Conservation (phyloP, 2,329 filamentous ascomycete genomes). For the Hypoxylon sp. region DNA sequence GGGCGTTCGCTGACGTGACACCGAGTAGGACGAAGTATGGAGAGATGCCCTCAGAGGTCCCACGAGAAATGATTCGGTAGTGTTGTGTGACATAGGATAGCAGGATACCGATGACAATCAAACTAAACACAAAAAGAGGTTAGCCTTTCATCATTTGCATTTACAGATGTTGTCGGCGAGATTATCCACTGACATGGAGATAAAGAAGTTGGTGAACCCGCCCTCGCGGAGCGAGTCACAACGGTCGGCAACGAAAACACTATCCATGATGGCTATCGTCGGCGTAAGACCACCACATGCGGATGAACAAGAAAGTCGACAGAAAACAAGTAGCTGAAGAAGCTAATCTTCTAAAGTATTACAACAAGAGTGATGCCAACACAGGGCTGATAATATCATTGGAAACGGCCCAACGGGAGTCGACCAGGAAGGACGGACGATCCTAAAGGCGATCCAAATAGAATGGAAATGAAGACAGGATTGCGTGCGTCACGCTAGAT, state of each 20-base stretch:
- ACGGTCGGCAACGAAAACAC: constrained; percentile 54
- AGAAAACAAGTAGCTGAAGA: constrained; percentile 12
- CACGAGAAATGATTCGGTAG: constrained; percentile 86
- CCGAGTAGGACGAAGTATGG: constrained; percentile 97
- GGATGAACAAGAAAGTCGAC: background rate
- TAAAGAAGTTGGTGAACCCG: constrained; percentile 68
- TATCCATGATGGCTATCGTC: constrained; percentile 53
- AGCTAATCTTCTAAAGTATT: constrained; percentile 14
- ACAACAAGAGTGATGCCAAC: constrained; percentile 10
- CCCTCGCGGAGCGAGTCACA: constrained; percentile 69
- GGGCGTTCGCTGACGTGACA: constrained; percentile 87
- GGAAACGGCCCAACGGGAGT: constrained; percentile 21
- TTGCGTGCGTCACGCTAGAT: constrained; percentile 30
- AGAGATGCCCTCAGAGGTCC: constrained; percentile 93
- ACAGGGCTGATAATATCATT: constrained; percentile 12
- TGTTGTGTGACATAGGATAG: constrained; percentile 97
- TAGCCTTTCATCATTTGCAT: constrained; percentile 32
- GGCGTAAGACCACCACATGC: constrained; percentile 9
- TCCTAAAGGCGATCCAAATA: constrained; percentile 34
- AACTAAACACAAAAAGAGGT: constrained; percentile 56
- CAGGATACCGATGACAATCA: constrained; percentile 90
- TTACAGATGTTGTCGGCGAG: background rate
- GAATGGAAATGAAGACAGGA: constrained; percentile 32
- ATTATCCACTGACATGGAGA: constrained; percentile 66
- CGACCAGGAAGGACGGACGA: constrained; percentile 27